Evolutionary conservation across 2,329 filamentous ascomycete species (phyloP), one percentile per base, ranked within the genome.

Genomic region (Chrysoporthe cubensis): DNA sequence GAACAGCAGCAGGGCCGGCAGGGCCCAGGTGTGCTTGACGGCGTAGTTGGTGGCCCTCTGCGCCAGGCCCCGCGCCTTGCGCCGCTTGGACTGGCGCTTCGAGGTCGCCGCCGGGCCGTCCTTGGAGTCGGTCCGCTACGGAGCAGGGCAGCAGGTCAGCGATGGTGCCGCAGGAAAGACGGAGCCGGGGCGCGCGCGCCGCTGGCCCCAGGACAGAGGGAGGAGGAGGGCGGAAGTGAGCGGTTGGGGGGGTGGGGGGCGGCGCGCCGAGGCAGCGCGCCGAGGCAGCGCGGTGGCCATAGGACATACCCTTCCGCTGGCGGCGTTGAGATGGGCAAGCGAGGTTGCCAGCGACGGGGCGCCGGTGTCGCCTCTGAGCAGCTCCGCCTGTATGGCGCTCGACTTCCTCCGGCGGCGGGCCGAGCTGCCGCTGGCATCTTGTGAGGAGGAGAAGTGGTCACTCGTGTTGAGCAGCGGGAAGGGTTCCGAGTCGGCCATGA

Each of bases 1-100:
- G 68, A 85, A 70, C 67, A 93, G 80, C 68, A 96, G 80, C 72
- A 91, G 78, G 68, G 96, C 85, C 34, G 95, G 94, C 44, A 88
- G 77, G 68, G 85, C 80, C 79, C 83, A 90, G 59, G 87, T 89
- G 77, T 88, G 86, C 78, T 87, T 89, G 73, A 87, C 72, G 69
- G 78, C 78, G 69, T 77, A 82, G 72, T 78, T 76, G 76, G 86
- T 84, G 76, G 80, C 82, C 75, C 88, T 85, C 73, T 85, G 85
- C 48, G 85, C 76, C 67, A 84, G 71, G 60, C 85, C 83, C 50
- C 84, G 83, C 56, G 85, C 83, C 76, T 86, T 86, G 64, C 85
- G 84, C 69, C 85, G 84, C 75, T 86, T 86, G 46, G 83, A 85
- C 70, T 80, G 76, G 68, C 81, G 81, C 76, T 83, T 86, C 61